These are phyloP conservation scores for Friedmanniomyces simplex DNA, from an alignment of 495 filamentous ascomycete genomes.

Conservation along the genomic window DNA sequence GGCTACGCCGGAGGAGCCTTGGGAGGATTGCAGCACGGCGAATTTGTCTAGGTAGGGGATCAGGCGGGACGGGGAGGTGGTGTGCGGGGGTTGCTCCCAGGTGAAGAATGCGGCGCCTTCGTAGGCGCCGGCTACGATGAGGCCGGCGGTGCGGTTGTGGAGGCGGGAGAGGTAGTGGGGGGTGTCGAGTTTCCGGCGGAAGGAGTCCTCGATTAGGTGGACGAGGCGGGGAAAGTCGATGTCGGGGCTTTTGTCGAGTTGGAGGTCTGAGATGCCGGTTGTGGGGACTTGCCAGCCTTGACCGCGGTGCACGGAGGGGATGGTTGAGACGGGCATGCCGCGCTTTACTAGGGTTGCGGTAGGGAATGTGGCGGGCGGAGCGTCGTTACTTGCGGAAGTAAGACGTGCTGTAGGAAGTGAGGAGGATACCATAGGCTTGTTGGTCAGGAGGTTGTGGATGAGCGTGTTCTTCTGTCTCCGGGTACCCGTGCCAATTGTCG, in stretches of 20 bases:
- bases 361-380: slow-evolving; percentile 25
- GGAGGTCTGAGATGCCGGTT: slow-evolving; percentile 44
- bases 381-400: slow-evolving; percentile 20
- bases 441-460: slow-evolving; percentile 93
- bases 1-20: slow-evolving; percentile 75
- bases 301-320: slow-evolving; percentile 49
- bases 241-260: slow-evolving; percentile 49
- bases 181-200: slow-evolving; percentile 73
- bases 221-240: slow-evolving; percentile 77
- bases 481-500: slow-evolving; percentile 54
- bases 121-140: slow-evolving; percentile 93
- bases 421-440: slow-evolving; percentile 83
- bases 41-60: slow-evolving; percentile 98
- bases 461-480: slow-evolving; percentile 76
- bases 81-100: slow-evolving; percentile 70
- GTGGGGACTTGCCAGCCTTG: slow-evolving; percentile 57
- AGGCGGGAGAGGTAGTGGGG: slow-evolving; percentile 71
- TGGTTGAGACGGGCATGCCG: slow-evolving; percentile 77
- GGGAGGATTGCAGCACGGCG: slow-evolving; percentile 75
- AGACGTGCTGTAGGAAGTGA: slow-evolving; percentile 67
- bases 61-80: slow-evolving; percentile 43
- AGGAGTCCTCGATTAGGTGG: slow-evolving; percentile 88
- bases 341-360: slow-evolving; percentile 78
- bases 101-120: slow-evolving; percentile 92
- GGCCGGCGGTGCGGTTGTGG: slow-evolving; percentile 64